Percentiles rank a stretch among this genome's conserved stretches.
Conservation (phyloP, 257 asterid genomes). For the Penstemon newberryi region DNA sequence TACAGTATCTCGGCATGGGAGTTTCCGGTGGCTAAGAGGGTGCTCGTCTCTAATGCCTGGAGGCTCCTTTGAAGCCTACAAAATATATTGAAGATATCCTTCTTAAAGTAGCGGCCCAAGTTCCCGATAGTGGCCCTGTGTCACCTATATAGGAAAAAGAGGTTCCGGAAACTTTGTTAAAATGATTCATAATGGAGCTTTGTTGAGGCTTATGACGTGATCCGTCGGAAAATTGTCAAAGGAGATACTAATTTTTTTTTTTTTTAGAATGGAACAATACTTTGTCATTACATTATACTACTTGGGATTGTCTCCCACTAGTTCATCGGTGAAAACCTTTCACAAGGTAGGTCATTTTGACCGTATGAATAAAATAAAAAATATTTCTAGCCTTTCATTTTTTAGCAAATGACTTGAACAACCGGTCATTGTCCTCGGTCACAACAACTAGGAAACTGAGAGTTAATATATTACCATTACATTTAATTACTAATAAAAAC, state of each 20-base stretch:
- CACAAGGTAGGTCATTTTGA: too few relatives aligned
- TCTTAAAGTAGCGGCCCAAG: conserved; percentile 30
- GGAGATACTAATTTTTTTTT: conserved; percentile 24
- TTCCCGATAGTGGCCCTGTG: conserved; percentile 31
- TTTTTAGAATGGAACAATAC: conserved; percentile 25
- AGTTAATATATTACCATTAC: too few relatives aligned
- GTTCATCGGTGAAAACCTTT: too few relatives aligned
- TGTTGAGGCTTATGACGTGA: conserved; percentile 29
- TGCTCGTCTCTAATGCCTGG: conserved; percentile 31
- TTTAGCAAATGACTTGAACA: too few relatives aligned
- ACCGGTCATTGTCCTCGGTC: too few relatives aligned
- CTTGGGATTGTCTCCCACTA: too few relatives aligned
- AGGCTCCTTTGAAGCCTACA: conserved; percentile 26
- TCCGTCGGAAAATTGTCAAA: conserved; percentile 27
- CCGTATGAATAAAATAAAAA: too few relatives aligned
- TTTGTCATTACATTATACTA: too few relatives aligned
- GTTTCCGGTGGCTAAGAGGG: conserved; percentile 34
- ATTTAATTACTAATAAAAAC: too few relatives aligned
- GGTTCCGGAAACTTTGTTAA: conserved; percentile 29
- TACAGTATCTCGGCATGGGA: conserved; percentile 29
- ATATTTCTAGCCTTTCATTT: too few relatives aligned
- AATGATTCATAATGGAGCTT: conserved; percentile 32
- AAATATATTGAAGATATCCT: conserved; percentile 25
- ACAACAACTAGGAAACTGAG: conserved; percentile 27
- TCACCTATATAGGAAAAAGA: conserved; percentile 27